Evolutionary conservation across 2,329 filamentous ascomycete genomes (phyloP).

Genomic region (Atkinsonella hypoxylon): DNA sequence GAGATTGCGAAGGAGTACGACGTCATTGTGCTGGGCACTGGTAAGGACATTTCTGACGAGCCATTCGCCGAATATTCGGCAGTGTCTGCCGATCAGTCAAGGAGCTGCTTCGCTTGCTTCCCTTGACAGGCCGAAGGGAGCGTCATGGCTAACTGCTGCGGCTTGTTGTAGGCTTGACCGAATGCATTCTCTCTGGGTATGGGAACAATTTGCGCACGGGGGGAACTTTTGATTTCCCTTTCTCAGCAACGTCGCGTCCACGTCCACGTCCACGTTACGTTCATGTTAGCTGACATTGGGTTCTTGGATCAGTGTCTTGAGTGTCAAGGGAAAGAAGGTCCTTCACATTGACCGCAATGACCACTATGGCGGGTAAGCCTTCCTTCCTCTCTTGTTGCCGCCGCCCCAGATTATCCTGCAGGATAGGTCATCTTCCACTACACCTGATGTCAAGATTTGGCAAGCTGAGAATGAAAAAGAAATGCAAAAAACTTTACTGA

Average conservation of each 20-base stretch:
- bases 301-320: conserved; percentile 53
- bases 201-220: conserved; percentile 10
- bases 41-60: conserved; percentile 39
- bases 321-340: conserved; percentile 98
- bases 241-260: too few species aligned
- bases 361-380: conserved; percentile 84
- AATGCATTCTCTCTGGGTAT: conserved; percentile 98
- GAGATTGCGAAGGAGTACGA: conserved; percentile 98
- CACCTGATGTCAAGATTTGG: background rate
- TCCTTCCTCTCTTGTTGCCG: background rate
- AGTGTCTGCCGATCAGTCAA: background rate
- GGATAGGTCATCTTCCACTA: background rate
- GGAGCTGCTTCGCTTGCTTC: background rate
- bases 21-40: conserved; percentile 95
- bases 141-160: conserved; percentile 11
- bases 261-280: too few species aligned
- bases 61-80: background rate
- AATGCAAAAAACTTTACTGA: conserved; percentile 11
- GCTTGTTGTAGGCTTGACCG: conserved; percentile 63
- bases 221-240: background rate
- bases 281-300: conserved; percentile 20
- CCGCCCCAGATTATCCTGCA: background rate
- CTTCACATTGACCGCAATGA: conserved; percentile 97
- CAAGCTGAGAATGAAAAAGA: background rate
- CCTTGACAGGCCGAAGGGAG: background rate